Evolutionary conservation across 768 basidiomycete species (phyloP).

Genomic region (Goffeauzyma gilvescens): DNA sequence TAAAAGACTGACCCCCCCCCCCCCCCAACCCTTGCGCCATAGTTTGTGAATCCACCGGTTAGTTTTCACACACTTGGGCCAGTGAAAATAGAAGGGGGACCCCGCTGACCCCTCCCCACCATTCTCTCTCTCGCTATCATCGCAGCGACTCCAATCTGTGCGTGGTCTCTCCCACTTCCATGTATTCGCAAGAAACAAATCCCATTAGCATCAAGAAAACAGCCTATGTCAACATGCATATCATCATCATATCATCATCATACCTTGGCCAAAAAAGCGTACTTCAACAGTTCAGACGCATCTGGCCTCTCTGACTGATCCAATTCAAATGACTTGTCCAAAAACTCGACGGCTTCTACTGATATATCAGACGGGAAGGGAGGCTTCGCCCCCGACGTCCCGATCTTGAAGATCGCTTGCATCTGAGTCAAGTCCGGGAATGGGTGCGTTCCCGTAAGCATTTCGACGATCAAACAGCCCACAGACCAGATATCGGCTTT

Average conservation of each 20-base stretch:
- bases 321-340: slow-evolving; percentile 71
- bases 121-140: neutral
- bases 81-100: neutral
- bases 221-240: no score
- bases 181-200: slow-evolving; percentile 22
- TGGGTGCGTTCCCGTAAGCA: slow-evolving; percentile 88
- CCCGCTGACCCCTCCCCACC: neutral
- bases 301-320: slow-evolving; percentile 63
- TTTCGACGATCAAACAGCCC: slow-evolving; percentile 84
- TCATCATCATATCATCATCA: no score
- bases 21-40: neutral
- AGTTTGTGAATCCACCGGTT: slow-evolving; percentile 25
- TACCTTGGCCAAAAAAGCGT: slow-evolving; percentile 44
- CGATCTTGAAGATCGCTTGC: slow-evolving; percentile 99
- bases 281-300: slow-evolving; percentile 53
- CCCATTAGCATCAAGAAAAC: no score
- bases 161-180: slow-evolving; percentile 30
- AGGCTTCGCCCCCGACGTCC: slow-evolving; percentile 66
- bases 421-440: slow-evolving; percentile 93
- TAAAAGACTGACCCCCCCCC: neutral
- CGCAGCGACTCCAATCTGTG: slow-evolving; percentile 26
- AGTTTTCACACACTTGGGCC: slow-evolving; percentile 12
- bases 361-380: slow-evolving; percentile 81
- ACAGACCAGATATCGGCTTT: slow-evolving; percentile 97
- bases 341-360: slow-evolving; percentile 65